Evolutionary conservation across 306 rosid genomes (phyloP), one percentile per base, ranked within the genome.

Genomic region (Rubus idaeus): DNA sequence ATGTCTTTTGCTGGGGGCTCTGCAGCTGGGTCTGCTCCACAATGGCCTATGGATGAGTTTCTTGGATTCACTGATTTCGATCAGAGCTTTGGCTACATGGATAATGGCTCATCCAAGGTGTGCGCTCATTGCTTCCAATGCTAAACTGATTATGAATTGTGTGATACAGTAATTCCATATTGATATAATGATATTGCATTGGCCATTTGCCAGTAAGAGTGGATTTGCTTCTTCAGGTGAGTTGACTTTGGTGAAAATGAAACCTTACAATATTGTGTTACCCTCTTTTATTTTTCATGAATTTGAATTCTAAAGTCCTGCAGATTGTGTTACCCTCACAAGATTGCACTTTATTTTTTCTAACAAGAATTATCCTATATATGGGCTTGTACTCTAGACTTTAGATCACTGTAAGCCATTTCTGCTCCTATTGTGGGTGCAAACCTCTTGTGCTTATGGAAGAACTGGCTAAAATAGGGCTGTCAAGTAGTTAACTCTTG

Each of bases 91-190:
- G 87, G 85, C 56, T 89, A 68, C 90, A 86, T 84, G 88, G 97
- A 89, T 53, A 84, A 75, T 67, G 96, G 85, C 77, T 87, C 98
- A 47, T 89, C 96, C 75, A 89, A 91, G 96, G 99, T 91, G 74
- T 61, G 91, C 26, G 53, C 46, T 46, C 60, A 2, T 46, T 61
- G 60, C 37, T 17, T 39, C 1, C 46, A 30, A 21, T 57, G 26
- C 13, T 13, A 1, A 44, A 8, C 2, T 44, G 49, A 3, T 42
- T 8, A 2, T 41, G 20, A 23, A 37, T 42, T 8, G 35, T 57
- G 3, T 4, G 49, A 45, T 45, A 5, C 7, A 57, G 17, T 23
- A 3, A 21, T 21, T 14, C 8, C 4, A 1, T 14, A 10, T 23
- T 20, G 20, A 26, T 4, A 6, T 56, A 13, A 30, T 53, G 11